A percentile compares a stretch with the other conserved stretches of the same genome.
phyloP scores from a whole-genome alignment of 208 protist species.

The Leptomonas pyrrhocoris region DNA sequence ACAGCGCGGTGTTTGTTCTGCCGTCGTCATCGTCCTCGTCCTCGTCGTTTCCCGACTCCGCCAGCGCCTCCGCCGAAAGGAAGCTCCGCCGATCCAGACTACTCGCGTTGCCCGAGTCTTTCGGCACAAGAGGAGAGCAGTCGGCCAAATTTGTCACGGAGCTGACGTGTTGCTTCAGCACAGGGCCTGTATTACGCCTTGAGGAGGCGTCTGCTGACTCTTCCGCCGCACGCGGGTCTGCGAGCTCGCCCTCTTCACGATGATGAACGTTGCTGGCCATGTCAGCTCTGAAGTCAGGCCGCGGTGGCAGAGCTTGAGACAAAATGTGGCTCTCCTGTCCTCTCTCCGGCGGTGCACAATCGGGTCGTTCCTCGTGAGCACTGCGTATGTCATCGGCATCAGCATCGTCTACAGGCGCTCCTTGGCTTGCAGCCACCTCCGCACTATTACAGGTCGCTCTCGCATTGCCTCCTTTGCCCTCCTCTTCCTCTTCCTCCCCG shows the following conservation, averaged over 20 bases:
- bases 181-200: not conserved
- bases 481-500: not conserved
- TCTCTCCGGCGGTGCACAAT: no score
- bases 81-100: constrained; percentile 7
- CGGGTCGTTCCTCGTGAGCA: not conserved
- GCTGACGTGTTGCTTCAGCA: not conserved
- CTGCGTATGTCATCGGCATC: not conserved
- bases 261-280: no score
- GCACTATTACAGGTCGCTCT: no score
- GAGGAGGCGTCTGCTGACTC: not conserved
- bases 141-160: not conserved
- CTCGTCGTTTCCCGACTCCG: not conserved
- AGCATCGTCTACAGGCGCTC: not conserved
- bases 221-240: not conserved
- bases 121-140: not conserved
- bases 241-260: not conserved
- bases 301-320: no score
- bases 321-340: no score
- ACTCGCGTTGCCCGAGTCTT: constrained; percentile 2
- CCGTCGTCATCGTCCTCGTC: not conserved
- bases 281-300: no score
- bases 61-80: constrained; percentile 17
- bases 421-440: not conserved
- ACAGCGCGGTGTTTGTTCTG: no score
- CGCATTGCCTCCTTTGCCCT: not conserved